These are phyloP conservation scores for Kazachstania viticola DNA, from an alignment of 805 yeast genomes.

Conservation along the genomic window DNA sequence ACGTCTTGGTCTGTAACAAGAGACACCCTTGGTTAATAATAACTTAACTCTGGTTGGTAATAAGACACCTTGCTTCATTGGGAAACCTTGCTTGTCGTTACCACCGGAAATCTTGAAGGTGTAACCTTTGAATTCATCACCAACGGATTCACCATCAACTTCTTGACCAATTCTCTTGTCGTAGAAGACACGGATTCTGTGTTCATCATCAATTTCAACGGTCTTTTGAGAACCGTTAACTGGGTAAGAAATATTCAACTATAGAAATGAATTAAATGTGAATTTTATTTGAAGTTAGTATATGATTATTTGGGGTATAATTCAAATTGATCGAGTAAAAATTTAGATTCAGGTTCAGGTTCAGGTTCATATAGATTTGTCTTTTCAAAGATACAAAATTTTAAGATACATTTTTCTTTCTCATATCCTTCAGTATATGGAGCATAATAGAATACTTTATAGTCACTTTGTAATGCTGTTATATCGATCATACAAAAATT, in stretches of 20 bases:
- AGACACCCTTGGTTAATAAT: constrained; percentile 84
- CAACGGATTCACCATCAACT: constrained; percentile 96
- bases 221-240: constrained; percentile 99
- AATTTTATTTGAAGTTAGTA: too few relatives aligned
- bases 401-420: too few relatives aligned
- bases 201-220: constrained; percentile 97
- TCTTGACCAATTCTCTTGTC: constrained; percentile 99
- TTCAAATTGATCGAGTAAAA: too few relatives aligned
- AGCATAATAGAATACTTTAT: too few relatives aligned
- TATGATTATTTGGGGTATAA: too few relatives aligned
- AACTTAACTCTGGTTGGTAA: constrained; percentile 99
- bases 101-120: constrained; percentile 98
- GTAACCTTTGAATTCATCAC: constrained; percentile 99
- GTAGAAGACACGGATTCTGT: constrained; percentile 95
- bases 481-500: too few relatives aligned
- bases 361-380: too few relatives aligned
- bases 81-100: constrained; percentile 99
- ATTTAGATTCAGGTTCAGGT: too few relatives aligned
- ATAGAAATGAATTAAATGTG: too few relatives aligned
- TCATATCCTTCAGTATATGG: too few relatives aligned
- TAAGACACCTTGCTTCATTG: constrained; percentile 99
- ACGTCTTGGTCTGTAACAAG: constrained; percentile 99
- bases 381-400: too few relatives aligned
- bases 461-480: too few relatives aligned
- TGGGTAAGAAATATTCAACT: constrained; percentile 99